Evolutionary conservation across 768 basidiomycete species (phyloP).

Genomic region (Scleroderma citrinum): DNA sequence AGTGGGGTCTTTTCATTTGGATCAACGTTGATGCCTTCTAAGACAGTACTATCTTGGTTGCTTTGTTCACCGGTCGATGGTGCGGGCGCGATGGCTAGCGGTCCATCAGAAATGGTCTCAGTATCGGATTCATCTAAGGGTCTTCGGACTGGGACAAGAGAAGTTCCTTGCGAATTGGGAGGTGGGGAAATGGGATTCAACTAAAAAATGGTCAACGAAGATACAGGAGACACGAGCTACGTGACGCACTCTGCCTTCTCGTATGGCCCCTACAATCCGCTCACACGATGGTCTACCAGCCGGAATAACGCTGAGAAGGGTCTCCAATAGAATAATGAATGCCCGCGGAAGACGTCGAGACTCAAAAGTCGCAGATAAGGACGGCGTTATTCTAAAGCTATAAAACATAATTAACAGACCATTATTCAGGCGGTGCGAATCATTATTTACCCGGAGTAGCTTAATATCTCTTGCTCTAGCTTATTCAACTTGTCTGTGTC

Average conservation of each 20-base stretch:
- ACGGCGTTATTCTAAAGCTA: constrained; percentile 48
- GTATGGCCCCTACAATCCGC: constrained; percentile 60
- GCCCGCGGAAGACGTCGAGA: constrained; percentile 67
- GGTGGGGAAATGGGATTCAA: constrained; percentile 20
- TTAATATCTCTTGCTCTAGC: constrained; percentile 66
- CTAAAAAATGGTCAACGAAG: constrained; percentile 15
- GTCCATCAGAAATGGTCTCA: constrained; percentile 6
- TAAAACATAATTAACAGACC: constrained; percentile 5
- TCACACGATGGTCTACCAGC: constrained; percentile 64
- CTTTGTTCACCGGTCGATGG: constrained; percentile 4
- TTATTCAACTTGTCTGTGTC: constrained; percentile 60
- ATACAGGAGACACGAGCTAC: neutral
- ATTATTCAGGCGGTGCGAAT: neutral
- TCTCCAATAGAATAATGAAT: constrained; percentile 67
- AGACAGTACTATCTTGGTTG: neutral
- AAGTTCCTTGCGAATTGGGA: constrained; percentile 8
- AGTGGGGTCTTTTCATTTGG: constrained; percentile 9
- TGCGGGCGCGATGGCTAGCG: constrained; percentile 15
- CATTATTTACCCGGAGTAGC: constrained; percentile 62
- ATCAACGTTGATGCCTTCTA: neutral
- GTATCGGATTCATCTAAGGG: constrained; percentile 7
- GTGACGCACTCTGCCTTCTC: constrained; percentile 64
- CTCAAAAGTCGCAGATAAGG: constrained; percentile 53
- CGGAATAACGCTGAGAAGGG: constrained; percentile 59
- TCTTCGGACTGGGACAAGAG: constrained; percentile 20